These are phyloP conservation scores for Secale cereale DNA, from an alignment of 176 grass and related monocot genomes.

Conservation along the genomic window DNA sequence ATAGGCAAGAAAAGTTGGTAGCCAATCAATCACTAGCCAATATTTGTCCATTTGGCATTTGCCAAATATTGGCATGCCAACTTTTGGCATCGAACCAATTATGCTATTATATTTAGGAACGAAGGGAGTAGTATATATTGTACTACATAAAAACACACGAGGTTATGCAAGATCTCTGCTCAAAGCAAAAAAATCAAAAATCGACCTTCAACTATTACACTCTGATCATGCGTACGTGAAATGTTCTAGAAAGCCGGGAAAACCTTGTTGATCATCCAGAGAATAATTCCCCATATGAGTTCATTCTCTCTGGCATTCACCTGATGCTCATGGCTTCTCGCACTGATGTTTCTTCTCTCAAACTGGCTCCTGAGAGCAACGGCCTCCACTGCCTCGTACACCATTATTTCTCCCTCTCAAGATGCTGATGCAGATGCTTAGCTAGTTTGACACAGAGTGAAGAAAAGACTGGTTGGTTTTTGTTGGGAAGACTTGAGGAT, in stretches of 20 bases:
- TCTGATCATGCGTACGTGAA: background rate
- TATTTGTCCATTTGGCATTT: too few species aligned
- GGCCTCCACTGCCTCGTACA: background rate
- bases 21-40: too few species aligned
- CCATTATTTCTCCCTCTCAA: background rate
- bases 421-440: background rate
- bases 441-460: background rate
- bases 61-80: too few species aligned
- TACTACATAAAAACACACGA: too few species aligned
- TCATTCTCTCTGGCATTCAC: background rate
- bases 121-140: too few species aligned
- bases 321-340: background rate
- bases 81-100: too few species aligned
- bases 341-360: background rate
- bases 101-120: too few species aligned
- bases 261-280: background rate
- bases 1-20: too few species aligned
- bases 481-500: background rate
- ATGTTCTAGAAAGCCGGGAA: background rate
- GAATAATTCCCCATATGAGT: background rate
- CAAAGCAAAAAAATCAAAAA: too few species aligned
- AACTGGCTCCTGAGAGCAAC: background rate
- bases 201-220: background rate
- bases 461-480: background rate
- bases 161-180: too few species aligned